Base-by-base conservation (phyloP, 2,329 filamentous ascomycete genomes). In the Hypoxylon rubiginosum region DNA sequence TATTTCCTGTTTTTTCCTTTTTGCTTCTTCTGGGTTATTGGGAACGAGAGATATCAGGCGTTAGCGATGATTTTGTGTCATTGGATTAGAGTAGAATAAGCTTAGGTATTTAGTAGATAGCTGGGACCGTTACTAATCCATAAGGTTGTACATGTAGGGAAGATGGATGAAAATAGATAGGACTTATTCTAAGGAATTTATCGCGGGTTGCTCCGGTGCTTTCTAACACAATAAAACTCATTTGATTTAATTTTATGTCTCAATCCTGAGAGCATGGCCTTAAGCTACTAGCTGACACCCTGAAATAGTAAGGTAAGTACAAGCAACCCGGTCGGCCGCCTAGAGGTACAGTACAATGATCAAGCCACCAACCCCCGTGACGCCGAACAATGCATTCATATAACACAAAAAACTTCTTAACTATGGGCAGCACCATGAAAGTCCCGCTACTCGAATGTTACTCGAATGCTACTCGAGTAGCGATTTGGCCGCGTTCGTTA, bases 401-500 rank as follows among this genome's bases (percentile, higher is more conserved):
- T 58, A 57, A 46, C 51, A 49, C 49, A 43, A 19, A 26, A 36
- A 59, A 50, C 39, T 53, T 34, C 28, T 53, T 41, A 58, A 54
- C 24, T 9, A 21, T 26, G 19, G 39, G 26, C 8, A 11, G 30
- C 19, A 26, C 34, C 19, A 39, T 21, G 55, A 57, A 43, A 36
- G 13, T 3, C 50, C 39, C 46, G 43, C 58, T n/a, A n/a, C n/a
- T n/a, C n/a, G n/a, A n/a, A n/a, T n/a, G n/a, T n/a, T 68, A 66
- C 54, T 70, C 54, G 45, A 74, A 26, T 19, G 36, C 58, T 70
- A 70, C 55, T 70, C 54, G 45, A 76, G 30, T 19, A 76, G 66
- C 15, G 52, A 49, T 26, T 36, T 66, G 1, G 71, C 74, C 10
- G 74, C 74, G 4, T 69, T 58, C 10, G 52, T 66, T 45, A 97